Percentiles rank a stretch among this genome's conserved stretches.
Evolutionary conservation across 2,329 filamentous ascomycete species (phyloP).

Genomic region (Hymenoscyphus salicellus): DNA sequence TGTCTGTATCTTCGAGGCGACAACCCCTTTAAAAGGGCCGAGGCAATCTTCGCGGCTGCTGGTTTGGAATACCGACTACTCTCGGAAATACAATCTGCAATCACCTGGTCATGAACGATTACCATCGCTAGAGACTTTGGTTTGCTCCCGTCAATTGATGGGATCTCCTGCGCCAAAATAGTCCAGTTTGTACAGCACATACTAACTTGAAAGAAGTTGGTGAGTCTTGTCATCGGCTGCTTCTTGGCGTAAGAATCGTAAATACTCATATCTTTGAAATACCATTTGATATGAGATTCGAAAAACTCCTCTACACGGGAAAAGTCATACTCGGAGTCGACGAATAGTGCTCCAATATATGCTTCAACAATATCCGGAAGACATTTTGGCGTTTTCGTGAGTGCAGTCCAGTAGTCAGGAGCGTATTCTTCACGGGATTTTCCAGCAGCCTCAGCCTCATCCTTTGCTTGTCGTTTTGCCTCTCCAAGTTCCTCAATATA

Average conservation of each 20-base stretch:
- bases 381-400: slow-evolving; percentile 64
- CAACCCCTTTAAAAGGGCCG: slow-evolving; percentile 47
- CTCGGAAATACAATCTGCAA: slow-evolving; percentile 59
- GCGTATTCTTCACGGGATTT: slow-evolving; percentile 42
- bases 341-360: slow-evolving; percentile 84
- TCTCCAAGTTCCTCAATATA: slow-evolving; percentile 59
- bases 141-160: slow-evolving; percentile 35
- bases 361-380: slow-evolving; percentile 87
- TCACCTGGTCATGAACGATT: slow-evolving; percentile 68
- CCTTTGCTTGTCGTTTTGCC: slow-evolving; percentile 43
- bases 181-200: slow-evolving; percentile 63
- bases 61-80: slow-evolving; percentile 73
- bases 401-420: slow-evolving; percentile 67
- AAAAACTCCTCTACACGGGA: slow-evolving; percentile 74
- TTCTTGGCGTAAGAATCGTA: slow-evolving; percentile 86
- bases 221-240: slow-evolving; percentile 75
- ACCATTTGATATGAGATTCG: slow-evolving; percentile 66
- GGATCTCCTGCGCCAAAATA: slow-evolving; percentile 45
- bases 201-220: slow-evolving; percentile 59
- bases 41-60: slow-evolving; percentile 58
- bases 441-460: slow-evolving; percentile 37
- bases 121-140: slow-evolving; percentile 67
- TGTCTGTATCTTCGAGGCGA: slow-evolving; percentile 55
- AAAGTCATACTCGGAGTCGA: slow-evolving; percentile 82
- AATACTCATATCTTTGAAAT: slow-evolving; percentile 79